Conservation (phyloP, 345 rosid genomes). For the Bruguiera gymnorhiza region DNA sequence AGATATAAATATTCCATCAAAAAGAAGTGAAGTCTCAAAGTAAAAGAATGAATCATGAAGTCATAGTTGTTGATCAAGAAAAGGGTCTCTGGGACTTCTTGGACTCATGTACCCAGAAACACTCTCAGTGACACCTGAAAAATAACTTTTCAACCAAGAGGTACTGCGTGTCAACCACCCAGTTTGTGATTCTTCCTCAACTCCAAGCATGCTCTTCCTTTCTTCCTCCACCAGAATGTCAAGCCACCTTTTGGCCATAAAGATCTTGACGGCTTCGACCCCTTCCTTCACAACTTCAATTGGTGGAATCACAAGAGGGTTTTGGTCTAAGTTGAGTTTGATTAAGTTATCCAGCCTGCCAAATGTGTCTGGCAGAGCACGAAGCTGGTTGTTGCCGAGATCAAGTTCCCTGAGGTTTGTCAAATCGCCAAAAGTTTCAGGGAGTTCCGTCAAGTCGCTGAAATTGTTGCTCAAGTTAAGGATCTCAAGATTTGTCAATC, state of each 20-base stretch:
- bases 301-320: conserved; percentile 74
- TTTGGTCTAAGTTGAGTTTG: conserved; percentile 65
- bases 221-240: conserved; percentile 70
- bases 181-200: conserved; percentile 41
- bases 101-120: conserved; percentile 53
- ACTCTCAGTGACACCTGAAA: conserved; percentile 36
- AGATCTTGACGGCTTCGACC: conserved; percentile 62
- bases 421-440: conserved; percentile 72
- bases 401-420: conserved; percentile 76
- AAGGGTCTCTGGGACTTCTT: conserved; percentile 50
- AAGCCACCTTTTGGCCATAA: conserved; percentile 76
- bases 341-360: conserved; percentile 70
- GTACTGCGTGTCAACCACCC: conserved; percentile 88
- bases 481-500: conserved; percentile 61
- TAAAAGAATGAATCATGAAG: not conserved
- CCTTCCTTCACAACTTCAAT: conserved; percentile 59
- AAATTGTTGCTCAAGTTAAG: conserved; percentile 76
- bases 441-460: conserved; percentile 71
- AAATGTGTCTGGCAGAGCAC: conserved; percentile 73
- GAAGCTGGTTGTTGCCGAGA: conserved; percentile 85
- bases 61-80: conserved; percentile 78
- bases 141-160: conserved; percentile 63
- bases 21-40: not conserved
- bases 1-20: not conserved
- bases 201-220: conserved; percentile 44